Percentiles rank a stretch among this genome's conserved stretches.
Evolutionary conservation across 1,284 basidiomycete genomes (phyloP).

Genomic region (Ganoderma meredithae): DNA sequence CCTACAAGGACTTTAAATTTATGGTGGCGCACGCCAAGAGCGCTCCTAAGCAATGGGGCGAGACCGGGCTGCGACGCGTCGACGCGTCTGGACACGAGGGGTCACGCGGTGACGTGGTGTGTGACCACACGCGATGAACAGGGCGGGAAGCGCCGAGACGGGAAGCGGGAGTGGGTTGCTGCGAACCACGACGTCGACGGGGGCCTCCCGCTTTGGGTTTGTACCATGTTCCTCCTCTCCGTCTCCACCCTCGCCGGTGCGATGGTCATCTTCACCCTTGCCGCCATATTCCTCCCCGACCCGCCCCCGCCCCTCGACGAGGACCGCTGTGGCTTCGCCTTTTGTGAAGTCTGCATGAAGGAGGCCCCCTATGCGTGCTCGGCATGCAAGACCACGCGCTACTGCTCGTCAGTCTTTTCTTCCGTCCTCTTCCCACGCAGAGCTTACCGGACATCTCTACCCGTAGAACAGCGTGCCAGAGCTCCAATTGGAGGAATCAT

Average conservation of each 20-base stretch:
- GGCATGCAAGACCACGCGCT: conserved; percentile 31
- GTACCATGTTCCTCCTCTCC: conserved; percentile 28
- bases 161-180: background rate
- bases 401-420: conserved; percentile 29
- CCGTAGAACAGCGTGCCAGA: conserved; percentile 23
- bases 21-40: background rate
- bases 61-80: conserved; percentile 5
- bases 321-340: conserved; percentile 31
- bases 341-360: conserved; percentile 33
- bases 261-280: conserved; percentile 31
- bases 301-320: conserved; percentile 31
- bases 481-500: conserved; percentile 28
- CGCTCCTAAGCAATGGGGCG: background rate
- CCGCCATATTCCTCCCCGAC: conserved; percentile 28
- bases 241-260: conserved; percentile 32
- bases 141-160: conserved; percentile 6
- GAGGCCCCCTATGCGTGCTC: conserved; percentile 31
- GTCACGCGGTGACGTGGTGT: conserved; percentile 24
- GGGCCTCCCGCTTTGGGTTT: conserved; percentile 1
- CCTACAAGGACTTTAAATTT: background rate
- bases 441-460: background rate
- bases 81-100: conserved; percentile 21
- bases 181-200: conserved; percentile 27
- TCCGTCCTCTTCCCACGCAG: background rate
- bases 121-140: conserved; percentile 21